These are phyloP conservation scores for Pezicula rhizophila DNA, from an alignment of 2,329 filamentous ascomycete genomes.

Conservation along the genomic window DNA sequence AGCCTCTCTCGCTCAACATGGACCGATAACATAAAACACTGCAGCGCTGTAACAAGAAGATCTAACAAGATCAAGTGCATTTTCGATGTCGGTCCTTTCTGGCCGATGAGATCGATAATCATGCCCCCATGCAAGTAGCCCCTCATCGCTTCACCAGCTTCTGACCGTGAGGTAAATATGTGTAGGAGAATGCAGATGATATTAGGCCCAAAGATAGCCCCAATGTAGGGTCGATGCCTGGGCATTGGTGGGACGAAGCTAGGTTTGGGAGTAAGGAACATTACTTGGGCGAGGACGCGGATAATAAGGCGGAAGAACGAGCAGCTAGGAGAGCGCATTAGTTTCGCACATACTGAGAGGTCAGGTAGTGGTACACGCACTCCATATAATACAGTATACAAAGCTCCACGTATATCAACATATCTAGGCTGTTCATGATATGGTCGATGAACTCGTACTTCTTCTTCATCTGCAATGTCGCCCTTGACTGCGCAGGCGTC, in stretches of 20 bases:
- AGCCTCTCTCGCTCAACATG: constrained; percentile 55
- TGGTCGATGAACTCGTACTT: constrained; percentile 48
- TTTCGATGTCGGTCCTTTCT: constrained; percentile 54
- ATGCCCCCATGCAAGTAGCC: constrained; percentile 64
- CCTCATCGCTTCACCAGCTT: constrained; percentile 53
- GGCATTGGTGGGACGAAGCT: constrained; percentile 49
- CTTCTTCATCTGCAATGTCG: constrained; percentile 44
- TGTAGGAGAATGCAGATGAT: constrained; percentile 56
- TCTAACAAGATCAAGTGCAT: constrained; percentile 51
- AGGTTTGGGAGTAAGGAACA: constrained; percentile 56
- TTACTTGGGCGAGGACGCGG: constrained; percentile 52
- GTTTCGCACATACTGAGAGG: background rate
- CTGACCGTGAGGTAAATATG: constrained; percentile 46
- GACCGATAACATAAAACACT: constrained; percentile 59
- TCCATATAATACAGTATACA: constrained; percentile 66
- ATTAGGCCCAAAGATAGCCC: constrained; percentile 53
- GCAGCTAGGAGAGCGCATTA: constrained; percentile 39
- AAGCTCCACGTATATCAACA: constrained; percentile 58
- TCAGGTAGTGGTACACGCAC: constrained; percentile 35
- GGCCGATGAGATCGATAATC: constrained; percentile 62
- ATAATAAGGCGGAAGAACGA: constrained; percentile 58
- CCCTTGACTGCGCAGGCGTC: constrained; percentile 24
- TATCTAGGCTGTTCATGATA: constrained; percentile 55
- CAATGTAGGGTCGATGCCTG: constrained; percentile 48
- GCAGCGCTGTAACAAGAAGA: constrained; percentile 47